Conservation (phyloP, 768 basidiomycete species). For the Leccinum variicolor region DNA sequence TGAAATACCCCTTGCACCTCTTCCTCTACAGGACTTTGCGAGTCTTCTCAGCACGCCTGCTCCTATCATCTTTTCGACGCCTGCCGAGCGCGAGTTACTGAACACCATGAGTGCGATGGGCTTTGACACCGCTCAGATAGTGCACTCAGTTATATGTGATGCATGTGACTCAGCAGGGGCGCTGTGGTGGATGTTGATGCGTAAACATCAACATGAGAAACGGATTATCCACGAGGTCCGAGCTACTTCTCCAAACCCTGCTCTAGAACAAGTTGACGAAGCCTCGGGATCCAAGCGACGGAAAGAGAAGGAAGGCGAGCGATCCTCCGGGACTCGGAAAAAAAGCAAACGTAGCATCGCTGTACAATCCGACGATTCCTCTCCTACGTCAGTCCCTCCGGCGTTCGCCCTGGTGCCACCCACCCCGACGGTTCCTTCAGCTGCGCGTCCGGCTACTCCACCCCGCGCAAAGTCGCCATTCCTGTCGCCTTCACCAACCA, state of each 20-base stretch:
- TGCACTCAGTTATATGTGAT: slow-evolving; percentile 87
- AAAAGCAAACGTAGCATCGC: slow-evolving; percentile 28
- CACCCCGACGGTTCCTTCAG: slow-evolving; percentile 56
- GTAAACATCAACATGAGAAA: slow-evolving; percentile 75
- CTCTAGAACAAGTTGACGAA: slow-evolving; percentile 16
- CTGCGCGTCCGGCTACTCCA: slow-evolving; percentile 46
- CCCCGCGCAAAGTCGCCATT: slow-evolving; percentile 50
- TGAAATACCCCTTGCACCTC: slow-evolving; percentile 42
- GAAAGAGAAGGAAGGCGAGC: slow-evolving; percentile 28
- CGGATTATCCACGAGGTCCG: slow-evolving; percentile 41
- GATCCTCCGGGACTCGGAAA: slow-evolving; percentile 19
- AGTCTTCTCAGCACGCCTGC: slow-evolving; percentile 60
- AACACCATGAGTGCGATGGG: slow-evolving; percentile 73
- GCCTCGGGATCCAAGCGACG: slow-evolving; percentile 27
- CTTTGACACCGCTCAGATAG: slow-evolving; percentile 91
- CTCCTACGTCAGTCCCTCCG: slow-evolving; percentile 40
- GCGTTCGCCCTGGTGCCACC: slow-evolving; percentile 74
- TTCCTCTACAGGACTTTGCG: slow-evolving; percentile 55
- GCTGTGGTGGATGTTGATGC: slow-evolving; percentile 94
- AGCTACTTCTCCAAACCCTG: slow-evolving; percentile 14
- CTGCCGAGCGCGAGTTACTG: slow-evolving; percentile 75
- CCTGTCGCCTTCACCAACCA: slow-evolving; percentile 54
- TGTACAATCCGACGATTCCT: slow-evolving; percentile 45
- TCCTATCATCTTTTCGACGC: slow-evolving; percentile 84
- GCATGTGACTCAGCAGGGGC: slow-evolving; percentile 92